Evolutionary conservation across 768 basidiomycete species (phyloP).

Genomic region (Suillus discolor): DNA sequence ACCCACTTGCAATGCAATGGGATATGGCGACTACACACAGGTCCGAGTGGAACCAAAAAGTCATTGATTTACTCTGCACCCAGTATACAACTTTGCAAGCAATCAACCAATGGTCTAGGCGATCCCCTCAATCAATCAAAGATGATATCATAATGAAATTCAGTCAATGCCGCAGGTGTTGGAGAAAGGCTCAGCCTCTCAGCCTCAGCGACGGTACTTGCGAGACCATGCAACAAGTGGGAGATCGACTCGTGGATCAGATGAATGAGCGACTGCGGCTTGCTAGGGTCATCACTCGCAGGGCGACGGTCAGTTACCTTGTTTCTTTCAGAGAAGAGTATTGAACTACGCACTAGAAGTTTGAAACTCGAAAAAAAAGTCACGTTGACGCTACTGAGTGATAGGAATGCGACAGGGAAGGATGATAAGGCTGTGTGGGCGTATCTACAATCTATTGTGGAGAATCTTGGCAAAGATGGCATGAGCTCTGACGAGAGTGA

Average conservation of each 20-base stretch:
- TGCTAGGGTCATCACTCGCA: not conserved
- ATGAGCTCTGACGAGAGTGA: slow-evolving; percentile 7
- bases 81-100: not conserved
- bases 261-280: not conserved
- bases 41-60: not conserved
- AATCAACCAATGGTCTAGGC: not conserved
- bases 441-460: not conserved
- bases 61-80: not conserved
- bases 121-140: not conserved
- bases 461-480: slow-evolving; percentile 5
- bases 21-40: not conserved
- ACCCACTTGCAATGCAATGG: not conserved
- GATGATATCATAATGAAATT: not conserved
- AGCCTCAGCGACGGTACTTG: not conserved
- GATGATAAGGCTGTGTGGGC: not conserved
- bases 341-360: not conserved
- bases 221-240: not conserved
- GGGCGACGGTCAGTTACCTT: not conserved
- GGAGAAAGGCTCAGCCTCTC: not conserved
- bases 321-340: not conserved
- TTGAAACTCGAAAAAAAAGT: not conserved
- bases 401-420: not conserved
- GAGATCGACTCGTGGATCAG: not conserved
- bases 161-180: not conserved
- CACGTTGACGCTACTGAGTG: not conserved